Percentiles rank a stretch among this genome's conserved stretches.
phyloP scores from a whole-genome alignment of 129 eudicot genomes.

The Saussurea involucrata region DNA sequence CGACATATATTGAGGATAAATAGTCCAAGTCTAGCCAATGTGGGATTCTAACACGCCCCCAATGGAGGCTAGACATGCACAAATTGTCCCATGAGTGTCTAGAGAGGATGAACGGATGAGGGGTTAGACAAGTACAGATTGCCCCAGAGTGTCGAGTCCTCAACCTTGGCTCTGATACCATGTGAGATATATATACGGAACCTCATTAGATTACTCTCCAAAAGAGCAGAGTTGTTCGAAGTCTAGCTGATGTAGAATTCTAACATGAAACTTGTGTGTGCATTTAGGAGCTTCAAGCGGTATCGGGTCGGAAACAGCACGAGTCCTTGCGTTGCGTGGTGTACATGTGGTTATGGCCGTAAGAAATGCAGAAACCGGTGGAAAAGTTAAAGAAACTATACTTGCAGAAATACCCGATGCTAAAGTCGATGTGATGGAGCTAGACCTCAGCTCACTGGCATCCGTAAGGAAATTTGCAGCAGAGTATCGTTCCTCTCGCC shows the following conservation, averaged over 20 bases:
- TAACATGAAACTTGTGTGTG: background rate
- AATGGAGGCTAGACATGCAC: no score
- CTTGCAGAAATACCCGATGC: constrained; percentile 50
- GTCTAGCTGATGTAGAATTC: background rate
- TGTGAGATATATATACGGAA: no score
- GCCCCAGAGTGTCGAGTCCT: no score
- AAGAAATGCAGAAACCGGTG: constrained; percentile 56
- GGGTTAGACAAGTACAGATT: no score
- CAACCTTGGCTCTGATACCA: no score
- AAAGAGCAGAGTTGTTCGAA: background rate
- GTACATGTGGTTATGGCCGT: constrained; percentile 85
- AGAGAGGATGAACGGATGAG: no score
- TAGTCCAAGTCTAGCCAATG: no score
- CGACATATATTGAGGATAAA: no score
- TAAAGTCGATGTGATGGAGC: constrained; percentile 70
- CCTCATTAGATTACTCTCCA: no score
- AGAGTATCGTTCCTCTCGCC: constrained; percentile 44
- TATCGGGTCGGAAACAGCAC: constrained; percentile 63
- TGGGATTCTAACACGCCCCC: no score
- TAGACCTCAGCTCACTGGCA: constrained; percentile 64
- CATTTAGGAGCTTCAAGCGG: constrained; percentile 79
- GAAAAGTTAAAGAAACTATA: constrained; percentile 49
- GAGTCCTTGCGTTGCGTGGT: constrained; percentile 61
- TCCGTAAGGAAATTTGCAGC: constrained; percentile 69
- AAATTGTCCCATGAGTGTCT: no score